Conservation (phyloP, 176 grass and related monocot genomes). For the Eleusine coracana region DNA sequence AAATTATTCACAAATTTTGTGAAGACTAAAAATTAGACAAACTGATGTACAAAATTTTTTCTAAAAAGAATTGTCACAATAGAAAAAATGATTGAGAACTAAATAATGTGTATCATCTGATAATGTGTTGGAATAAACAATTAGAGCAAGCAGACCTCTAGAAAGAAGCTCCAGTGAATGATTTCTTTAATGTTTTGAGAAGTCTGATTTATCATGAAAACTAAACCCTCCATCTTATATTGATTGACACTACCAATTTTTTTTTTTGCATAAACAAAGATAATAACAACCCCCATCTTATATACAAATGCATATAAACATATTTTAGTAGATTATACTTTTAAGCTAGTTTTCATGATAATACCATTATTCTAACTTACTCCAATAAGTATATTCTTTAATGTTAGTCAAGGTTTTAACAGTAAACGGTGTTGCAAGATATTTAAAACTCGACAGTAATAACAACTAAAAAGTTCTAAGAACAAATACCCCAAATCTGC, state of each 20-base stretch:
- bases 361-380: neutral
- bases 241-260: neutral
- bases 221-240: neutral
- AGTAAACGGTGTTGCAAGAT: neutral
- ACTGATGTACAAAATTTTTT: neutral
- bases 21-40: neutral
- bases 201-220: conserved; percentile 16
- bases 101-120: neutral
- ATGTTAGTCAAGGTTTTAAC: neutral
- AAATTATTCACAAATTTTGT: conserved; percentile 21
- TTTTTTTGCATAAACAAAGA: neutral
- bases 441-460: neutral
- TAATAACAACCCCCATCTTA: too few relatives aligned
- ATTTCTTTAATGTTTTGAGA: neutral
- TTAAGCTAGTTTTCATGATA: neutral
- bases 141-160: neutral
- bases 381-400: neutral
- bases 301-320: neutral
- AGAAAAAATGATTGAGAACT: neutral
- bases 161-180: neutral
- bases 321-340: neutral
- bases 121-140: neutral
- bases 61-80: neutral
- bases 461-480: conserved; percentile 29
- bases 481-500: conserved; percentile 85